Evolutionary conservation across 345 rosid species (phyloP), one percentile per base, ranked within the genome.

Genomic region (Nasturtium officinale): DNA sequence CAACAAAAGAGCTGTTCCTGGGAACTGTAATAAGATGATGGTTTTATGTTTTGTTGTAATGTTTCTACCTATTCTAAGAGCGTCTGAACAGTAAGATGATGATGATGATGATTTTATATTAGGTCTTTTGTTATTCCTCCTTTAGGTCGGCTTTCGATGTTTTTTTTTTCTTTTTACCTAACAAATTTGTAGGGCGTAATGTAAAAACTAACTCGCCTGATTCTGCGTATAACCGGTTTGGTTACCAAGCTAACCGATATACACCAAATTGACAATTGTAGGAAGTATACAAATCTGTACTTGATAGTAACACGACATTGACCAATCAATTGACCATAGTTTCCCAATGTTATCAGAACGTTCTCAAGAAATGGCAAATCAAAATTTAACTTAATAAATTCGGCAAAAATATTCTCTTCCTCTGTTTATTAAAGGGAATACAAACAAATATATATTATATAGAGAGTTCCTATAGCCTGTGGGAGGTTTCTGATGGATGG

Each of bases 61-160:
- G 65, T 73, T 56, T 32, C 47, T n/a, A 16, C 6, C 35, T 13
- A 32, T 6, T 32, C 35, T 32, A 32, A 26, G 35, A 63, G 54
- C 40, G 61, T 40, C 62, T 35, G 69, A 40, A 72, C 9, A n/a
- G n/a, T n/a, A n/a, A n/a, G n/a, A n/a, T n/a, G n/a, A n/a, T n/a
- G n/a, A n/a, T n/a, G n/a, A n/a, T n/a, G n/a, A n/a, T n/a, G n/a
- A n/a, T n/a, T n/a, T n/a, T n/a, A n/a, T n/a, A n/a, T n/a, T n/a
- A n/a, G n/a, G n/a, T 73, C 58, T 46, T 56, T 65, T 47, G 65
- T 9, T 57, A 21, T 73, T 29, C 11, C 38, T 11, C 26, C 46
- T 56, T 73, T 73, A 73, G 59, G 77, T 65, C 72, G 65, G 66
- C 48, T 65, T 73, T 43, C 15, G 6, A 35, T 40, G 7, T 20